Evolutionary conservation across 2,329 filamentous ascomycete genomes (phyloP).

Genomic region (Calonectria montana): DNA sequence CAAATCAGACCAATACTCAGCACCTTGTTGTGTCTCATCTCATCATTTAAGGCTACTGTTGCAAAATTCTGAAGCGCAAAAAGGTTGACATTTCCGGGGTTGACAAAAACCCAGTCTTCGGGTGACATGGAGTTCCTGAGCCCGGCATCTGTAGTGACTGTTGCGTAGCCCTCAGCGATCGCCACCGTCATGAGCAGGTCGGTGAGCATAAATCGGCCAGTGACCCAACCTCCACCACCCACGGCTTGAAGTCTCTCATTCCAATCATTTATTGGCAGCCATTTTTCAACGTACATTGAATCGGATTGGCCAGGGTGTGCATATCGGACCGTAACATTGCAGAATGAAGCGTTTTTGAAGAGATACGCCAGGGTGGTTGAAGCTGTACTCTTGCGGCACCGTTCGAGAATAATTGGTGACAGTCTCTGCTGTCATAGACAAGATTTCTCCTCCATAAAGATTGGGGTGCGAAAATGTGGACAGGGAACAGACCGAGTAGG

Average conservation of each 20-base stretch:
- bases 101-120: slow-evolving; percentile 18
- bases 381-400: neutral
- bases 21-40: neutral
- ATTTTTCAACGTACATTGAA: neutral
- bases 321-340: slow-evolving; percentile 17
- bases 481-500: neutral
- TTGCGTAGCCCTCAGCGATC: slow-evolving; percentile 28
- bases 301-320: slow-evolving; percentile 15
- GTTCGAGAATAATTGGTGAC: neutral
- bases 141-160: slow-evolving; percentile 27
- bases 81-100: slow-evolving; percentile 29
- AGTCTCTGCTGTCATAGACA: neutral
- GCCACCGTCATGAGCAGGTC: slow-evolving; percentile 22
- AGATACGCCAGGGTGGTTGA: neutral
- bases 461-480: neutral
- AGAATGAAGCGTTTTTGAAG: slow-evolving; percentile 9
- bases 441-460: neutral
- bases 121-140: slow-evolving; percentile 6
- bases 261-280: slow-evolving; percentile 17
- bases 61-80: slow-evolving; percentile 29
- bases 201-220: slow-evolving; percentile 20
- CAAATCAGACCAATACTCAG: neutral
- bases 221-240: slow-evolving; percentile 26
- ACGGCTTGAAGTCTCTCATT: slow-evolving; percentile 27
- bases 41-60: slow-evolving; percentile 21